Percentiles rank a stretch among this genome's conserved stretches.
phyloP scores from a whole-genome alignment of 192 early-diverging fungal genomes.

The Backusella sp. region DNA sequence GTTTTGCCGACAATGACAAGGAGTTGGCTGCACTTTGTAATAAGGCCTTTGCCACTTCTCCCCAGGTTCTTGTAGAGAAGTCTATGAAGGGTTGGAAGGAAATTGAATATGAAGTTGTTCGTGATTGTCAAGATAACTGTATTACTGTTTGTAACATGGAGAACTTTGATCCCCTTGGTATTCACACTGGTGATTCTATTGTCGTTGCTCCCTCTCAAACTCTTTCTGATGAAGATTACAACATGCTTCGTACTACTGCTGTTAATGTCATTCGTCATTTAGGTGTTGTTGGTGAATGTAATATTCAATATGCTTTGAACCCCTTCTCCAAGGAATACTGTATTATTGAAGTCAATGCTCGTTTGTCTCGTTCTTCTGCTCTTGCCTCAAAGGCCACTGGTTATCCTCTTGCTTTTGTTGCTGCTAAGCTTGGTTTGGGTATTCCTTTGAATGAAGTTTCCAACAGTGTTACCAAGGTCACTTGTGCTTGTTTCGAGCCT shows the following conservation, averaged over 20 bases:
- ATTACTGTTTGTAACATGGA: conserved; percentile 99
- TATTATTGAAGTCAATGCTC: conserved; percentile 99
- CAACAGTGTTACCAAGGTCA: conserved; percentile 94
- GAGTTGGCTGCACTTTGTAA: conserved; percentile 78
- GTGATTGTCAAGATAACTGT: conserved; percentile 94
- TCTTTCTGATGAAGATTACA: conserved; percentile 96
- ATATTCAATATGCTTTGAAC: conserved; percentile 98
- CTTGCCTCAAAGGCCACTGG: conserved; percentile 98
- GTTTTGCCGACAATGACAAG: conserved; percentile 88
- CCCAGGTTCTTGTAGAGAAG: conserved; percentile 93
- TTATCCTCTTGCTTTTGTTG: conserved; percentile 98
- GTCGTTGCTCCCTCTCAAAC: conserved; percentile 98
- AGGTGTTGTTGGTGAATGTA: conserved; percentile 99
- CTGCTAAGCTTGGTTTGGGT: conserved; percentile 94
- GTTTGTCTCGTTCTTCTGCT: conserved; percentile 86
- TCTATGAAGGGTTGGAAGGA: conserved; percentile 99
- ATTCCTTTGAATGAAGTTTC: conserved; percentile 90
- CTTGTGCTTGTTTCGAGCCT: conserved; percentile 97
- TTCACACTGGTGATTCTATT: conserved; percentile 98
- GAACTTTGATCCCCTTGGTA: conserved; percentile 99
- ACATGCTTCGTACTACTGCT: conserved; percentile 96
- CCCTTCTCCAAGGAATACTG: conserved; percentile 93
- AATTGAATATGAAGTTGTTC: conserved; percentile 98
- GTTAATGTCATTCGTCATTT: conserved; percentile 97
- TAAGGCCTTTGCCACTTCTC: conserved; percentile 87